Percentiles rank a stretch among this genome's conserved stretches.
phyloP scores from a whole-genome alignment of 768 basidiomycete genomes.

The Agaricus blazei region DNA sequence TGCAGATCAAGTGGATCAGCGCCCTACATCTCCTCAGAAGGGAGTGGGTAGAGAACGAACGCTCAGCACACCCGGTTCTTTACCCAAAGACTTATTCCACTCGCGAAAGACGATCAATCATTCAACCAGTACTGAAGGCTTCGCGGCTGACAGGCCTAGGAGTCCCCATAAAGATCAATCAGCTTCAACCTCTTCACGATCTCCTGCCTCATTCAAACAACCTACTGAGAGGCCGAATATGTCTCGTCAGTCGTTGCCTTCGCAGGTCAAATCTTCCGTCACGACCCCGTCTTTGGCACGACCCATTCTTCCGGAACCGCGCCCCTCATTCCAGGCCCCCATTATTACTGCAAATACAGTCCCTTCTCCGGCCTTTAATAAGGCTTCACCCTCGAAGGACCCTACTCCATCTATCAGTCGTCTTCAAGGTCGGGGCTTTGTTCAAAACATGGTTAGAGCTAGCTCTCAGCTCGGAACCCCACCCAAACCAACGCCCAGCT shows the following conservation, averaged over 20 bases:
- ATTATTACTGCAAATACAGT: conserved; percentile 37
- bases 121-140: neutral
- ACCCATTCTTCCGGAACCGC: conserved; percentile 46
- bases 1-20: conserved; percentile 31
- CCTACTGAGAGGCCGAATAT: conserved; percentile 15
- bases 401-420: conserved; percentile 79
- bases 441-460: conserved; percentile 75
- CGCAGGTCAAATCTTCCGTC: conserved; percentile 31
- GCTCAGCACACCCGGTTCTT: conserved; percentile 38
- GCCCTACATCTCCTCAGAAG: conserved; percentile 31
- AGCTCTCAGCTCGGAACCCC: conserved; percentile 49
- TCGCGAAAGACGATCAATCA: neutral
- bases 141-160: neutral
- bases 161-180: neutral
- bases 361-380: conserved; percentile 57
- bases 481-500: conserved; percentile 25
- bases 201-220: conserved; percentile 11
- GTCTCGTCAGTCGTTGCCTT: conserved; percentile 19
- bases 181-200: conserved; percentile 12
- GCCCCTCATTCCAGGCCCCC: conserved; percentile 36
- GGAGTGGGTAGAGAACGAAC: conserved; percentile 43
- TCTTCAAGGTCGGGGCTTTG: conserved; percentile 81
- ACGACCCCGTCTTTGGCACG: conserved; percentile 43
- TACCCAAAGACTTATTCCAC: neutral
- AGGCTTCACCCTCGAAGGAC: conserved; percentile 54